phyloP scores from a whole-genome alignment of 2,329 filamentous ascomycete species.

The Cylindrodendrum hubeiense region DNA sequence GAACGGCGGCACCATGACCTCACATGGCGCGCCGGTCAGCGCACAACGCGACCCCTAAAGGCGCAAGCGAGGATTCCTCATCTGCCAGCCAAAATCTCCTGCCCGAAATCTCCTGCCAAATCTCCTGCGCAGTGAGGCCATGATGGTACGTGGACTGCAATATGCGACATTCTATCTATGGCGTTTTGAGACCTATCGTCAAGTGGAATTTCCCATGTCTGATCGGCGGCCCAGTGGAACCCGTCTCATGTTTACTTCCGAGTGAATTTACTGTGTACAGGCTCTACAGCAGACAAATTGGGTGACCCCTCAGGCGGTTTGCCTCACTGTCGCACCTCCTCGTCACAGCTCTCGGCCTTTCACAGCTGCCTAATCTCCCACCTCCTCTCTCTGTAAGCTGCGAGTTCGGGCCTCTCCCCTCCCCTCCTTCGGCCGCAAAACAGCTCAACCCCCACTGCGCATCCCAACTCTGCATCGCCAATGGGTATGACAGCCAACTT shows the following conservation, averaged over 20 bases:
- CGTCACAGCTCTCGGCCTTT: background rate
- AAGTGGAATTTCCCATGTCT: background rate
- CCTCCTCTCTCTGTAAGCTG: background rate
- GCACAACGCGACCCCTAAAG: slow-evolving; percentile 31
- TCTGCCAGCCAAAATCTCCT: background rate
- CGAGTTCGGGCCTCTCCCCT: slow-evolving; percentile 17
- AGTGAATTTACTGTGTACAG: too few species aligned
- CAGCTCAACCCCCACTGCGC: slow-evolving; percentile 22
- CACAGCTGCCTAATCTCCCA: slow-evolving; percentile 1
- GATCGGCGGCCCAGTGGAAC: background rate
- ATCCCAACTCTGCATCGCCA: slow-evolving; percentile 20
- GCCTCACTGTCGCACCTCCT: slow-evolving; percentile 1
- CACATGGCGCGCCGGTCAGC: slow-evolving; percentile 38
- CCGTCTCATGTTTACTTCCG: too few species aligned
- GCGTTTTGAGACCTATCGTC: background rate
- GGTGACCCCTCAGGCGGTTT: background rate
- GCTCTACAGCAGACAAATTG: background rate
- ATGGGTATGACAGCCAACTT: slow-evolving; percentile 15
- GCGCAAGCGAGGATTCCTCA: slow-evolving; percentile 19
- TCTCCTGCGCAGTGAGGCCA: background rate
- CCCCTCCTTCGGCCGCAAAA: background rate
- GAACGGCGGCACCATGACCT: slow-evolving; percentile 34
- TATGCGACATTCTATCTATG: background rate
- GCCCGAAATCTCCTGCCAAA: background rate
- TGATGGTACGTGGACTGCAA: background rate